These are phyloP conservation scores for Aspergillus caelatus DNA, from an alignment of 2,329 filamentous ascomycete genomes.

Conservation along the genomic window DNA sequence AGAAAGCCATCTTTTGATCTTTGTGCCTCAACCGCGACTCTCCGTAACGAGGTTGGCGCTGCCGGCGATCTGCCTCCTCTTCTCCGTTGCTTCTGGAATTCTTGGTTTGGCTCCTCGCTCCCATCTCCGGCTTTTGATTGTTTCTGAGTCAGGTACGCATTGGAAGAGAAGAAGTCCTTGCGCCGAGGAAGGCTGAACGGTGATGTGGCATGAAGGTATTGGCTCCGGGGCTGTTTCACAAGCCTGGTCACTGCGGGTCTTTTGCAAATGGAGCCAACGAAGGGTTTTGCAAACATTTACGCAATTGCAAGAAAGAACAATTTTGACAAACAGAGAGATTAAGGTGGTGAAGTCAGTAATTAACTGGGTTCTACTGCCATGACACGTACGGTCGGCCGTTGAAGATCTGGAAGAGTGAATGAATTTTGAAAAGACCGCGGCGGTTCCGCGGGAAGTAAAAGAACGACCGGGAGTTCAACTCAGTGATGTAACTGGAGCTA, in stretches of 20 bases:
- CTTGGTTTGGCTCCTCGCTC: slow-evolving; percentile 17
- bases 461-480: neutral
- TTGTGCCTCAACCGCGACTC: slow-evolving; percentile 86
- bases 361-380: neutral
- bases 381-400: neutral
- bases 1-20: slow-evolving; percentile 57
- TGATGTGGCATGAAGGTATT: slow-evolving; percentile 37
- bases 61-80: slow-evolving; percentile 55
- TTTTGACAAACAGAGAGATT: neutral
- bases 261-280: slow-evolving; percentile 37
- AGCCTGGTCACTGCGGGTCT: slow-evolving; percentile 27
- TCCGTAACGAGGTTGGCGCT: slow-evolving; percentile 74
- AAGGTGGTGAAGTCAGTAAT: neutral
- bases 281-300: slow-evolving; percentile 36
- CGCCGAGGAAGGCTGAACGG: slow-evolving; percentile 50
- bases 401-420: neutral
- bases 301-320: neutral
- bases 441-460: neutral
- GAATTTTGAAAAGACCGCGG: neutral
- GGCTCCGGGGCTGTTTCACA: slow-evolving; percentile 34
- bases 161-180: slow-evolving; percentile 69
- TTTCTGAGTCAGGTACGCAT: slow-evolving; percentile 55
- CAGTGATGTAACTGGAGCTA: neutral
- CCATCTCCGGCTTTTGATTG: slow-evolving; percentile 23
- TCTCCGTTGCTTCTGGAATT: slow-evolving; percentile 46